These are phyloP conservation scores for Epicoccum nigrum DNA, from an alignment of 2,329 filamentous ascomycete genomes.

Conservation along the genomic window DNA sequence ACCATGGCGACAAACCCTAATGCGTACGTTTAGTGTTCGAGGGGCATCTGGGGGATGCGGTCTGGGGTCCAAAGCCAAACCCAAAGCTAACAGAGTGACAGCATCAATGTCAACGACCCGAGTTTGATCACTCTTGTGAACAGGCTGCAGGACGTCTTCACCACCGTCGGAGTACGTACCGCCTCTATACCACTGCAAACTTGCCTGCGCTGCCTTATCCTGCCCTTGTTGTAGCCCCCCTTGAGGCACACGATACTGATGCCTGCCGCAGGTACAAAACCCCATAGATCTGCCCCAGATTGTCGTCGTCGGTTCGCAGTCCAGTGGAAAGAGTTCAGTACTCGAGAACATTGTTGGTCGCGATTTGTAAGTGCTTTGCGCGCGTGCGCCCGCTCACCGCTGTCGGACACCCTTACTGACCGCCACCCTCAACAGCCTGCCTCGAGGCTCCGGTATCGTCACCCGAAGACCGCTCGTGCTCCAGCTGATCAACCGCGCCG, in stretches of 20 bases:
- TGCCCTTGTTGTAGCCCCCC: slow-evolving; percentile 8
- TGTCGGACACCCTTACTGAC: slow-evolving; percentile 33
- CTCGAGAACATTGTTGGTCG: slow-evolving; percentile 98
- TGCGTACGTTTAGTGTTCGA: slow-evolving; percentile 42
- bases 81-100: slow-evolving; percentile 48
- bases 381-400: background rate
- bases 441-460: slow-evolving; percentile 96
- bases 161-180: slow-evolving; percentile 80
- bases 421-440: slow-evolving; percentile 66
- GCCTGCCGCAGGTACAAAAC: slow-evolving; percentile 78
- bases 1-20: slow-evolving; percentile 50
- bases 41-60: slow-evolving; percentile 20
- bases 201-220: slow-evolving; percentile 5
- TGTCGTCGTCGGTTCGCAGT: slow-evolving; percentile 96
- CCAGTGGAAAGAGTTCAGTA: slow-evolving; percentile 98
- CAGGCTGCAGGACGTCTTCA: slow-evolving; percentile 99
- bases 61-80: slow-evolving; percentile 36
- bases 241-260: slow-evolving; percentile 38
- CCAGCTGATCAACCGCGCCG: slow-evolving; percentile 89
- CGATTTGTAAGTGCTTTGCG: slow-evolving; percentile 79
- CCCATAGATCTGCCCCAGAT: slow-evolving; percentile 99
- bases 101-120: slow-evolving; percentile 75
- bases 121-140: slow-evolving; percentile 84
- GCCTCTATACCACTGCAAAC: background rate
- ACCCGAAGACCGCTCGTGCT: slow-evolving; percentile 94